These are phyloP conservation scores for Raffaelea albimanens DNA, from an alignment of 2,329 filamentous ascomycete species.

Conservation along the genomic window DNA sequence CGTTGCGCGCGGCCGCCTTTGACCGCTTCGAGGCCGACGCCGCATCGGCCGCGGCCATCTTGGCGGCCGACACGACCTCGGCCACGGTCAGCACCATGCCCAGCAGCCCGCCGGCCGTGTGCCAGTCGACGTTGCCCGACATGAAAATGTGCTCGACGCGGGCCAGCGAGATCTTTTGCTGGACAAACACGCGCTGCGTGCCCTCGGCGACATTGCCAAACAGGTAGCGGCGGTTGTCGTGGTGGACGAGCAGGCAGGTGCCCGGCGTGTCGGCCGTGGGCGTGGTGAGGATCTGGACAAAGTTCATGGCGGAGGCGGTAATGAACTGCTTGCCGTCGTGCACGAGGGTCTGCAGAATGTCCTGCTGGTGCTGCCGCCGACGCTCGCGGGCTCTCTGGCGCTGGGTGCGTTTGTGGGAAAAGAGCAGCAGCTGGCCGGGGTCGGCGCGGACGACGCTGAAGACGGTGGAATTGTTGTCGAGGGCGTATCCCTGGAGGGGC, in stretches of 20 bases:
- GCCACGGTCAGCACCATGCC: slow-evolving; percentile 80
- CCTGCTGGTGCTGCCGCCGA: neutral
- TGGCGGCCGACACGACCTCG: slow-evolving; percentile 48
- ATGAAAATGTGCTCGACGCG: slow-evolving; percentile 74
- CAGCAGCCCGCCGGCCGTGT: slow-evolving; percentile 68
- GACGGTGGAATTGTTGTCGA: too few species aligned
- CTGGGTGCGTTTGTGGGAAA: too few species aligned
- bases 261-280: slow-evolving; percentile 85
- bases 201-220: slow-evolving; percentile 80
- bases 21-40: slow-evolving; percentile 30
- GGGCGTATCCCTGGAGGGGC: too few species aligned
- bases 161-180: slow-evolving; percentile 55
- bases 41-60: slow-evolving; percentile 73
- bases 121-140: slow-evolving; percentile 68
- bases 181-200: slow-evolving; percentile 65
- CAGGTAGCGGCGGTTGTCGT: slow-evolving; percentile 73
- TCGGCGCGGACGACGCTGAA: too few species aligned
- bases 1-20: neutral
- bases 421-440: too few species aligned
- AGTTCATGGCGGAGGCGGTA: slow-evolving; percentile 53
- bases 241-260: slow-evolving; percentile 66
- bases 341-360: too few species aligned
- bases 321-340: neutral
- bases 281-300: slow-evolving; percentile 65
- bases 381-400: too few species aligned